Base-by-base conservation (phyloP, 768 basidiomycete genomes). In the Ramaria sp. region DNA sequence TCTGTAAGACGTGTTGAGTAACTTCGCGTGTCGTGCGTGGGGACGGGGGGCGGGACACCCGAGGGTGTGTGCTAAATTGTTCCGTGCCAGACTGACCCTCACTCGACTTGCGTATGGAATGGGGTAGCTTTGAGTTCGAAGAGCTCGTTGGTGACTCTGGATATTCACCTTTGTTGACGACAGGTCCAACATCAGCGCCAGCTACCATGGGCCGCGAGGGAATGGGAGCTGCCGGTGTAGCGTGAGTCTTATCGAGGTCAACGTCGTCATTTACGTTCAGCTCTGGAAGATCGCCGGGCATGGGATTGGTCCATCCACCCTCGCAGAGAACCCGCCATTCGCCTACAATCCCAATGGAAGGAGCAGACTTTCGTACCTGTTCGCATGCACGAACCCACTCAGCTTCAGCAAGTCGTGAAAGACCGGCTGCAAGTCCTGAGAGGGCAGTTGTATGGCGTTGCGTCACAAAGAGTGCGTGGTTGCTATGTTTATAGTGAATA, bases 311-410 rank as follows among this genome's bases (percentile, higher is more conserved):
- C 84, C 87, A 91, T 9, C 79, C 79, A 12, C 84, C 87, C 70
- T 91, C 88, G 63, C 88, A 90, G 2, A 86, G 70, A 5, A 82
- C 74, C 52, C 80, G 75, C 81, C 82, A 88, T 72, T 87, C 80
- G 4, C 82, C 84, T 3, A 90, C 72, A n/a, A 73, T 74, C 0
- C 86, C 88, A 34, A 91, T 74, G 12, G 76, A 76, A 0, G 86
- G 82, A 13, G 84, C 76, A 61, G 79, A 78, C 5, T 81, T 75
- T 42, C 87, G 78, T 22, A 89, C 78, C n/a, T 75, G 75, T 71
- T 90, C 88, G 62, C 84, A 87, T 12, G 78, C 70, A 38, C 81
- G 80, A 22, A 78, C 65, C 88, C 88, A 91, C 69, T 89, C 86
- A 6, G 82, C 81, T 57, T 91, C 87, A 0, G 86, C 87, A n/a